Evolutionary conservation across 2,329 filamentous ascomycete species (phyloP), one percentile per base, ranked within the genome.

Genomic region (Diaporthe citrichinensis): DNA sequence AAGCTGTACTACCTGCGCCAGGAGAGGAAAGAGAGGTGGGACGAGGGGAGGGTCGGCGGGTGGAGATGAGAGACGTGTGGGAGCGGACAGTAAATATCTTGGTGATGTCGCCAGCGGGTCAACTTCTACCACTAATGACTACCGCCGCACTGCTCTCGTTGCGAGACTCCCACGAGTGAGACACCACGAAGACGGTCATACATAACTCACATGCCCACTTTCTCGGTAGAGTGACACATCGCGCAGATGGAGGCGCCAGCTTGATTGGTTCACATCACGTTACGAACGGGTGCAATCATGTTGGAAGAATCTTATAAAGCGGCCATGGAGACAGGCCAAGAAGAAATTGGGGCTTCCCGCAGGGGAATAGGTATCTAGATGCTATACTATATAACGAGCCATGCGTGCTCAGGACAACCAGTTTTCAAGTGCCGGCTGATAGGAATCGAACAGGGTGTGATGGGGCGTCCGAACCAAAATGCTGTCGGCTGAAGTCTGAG

Each of bases 21-120:
- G 81, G 97, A 98, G 86, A 91, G 95, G 78, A 98, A 96, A 84
- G 94, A 95, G 80, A 90, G 97, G 80, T 98, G 97, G 97, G 97
- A 98, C 83, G 96, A 98, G 85, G 95, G 96, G 34, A 89, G 96
- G 79, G 96, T 98, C 46, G 96, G 96, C 15, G 97, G 97, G 0
- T 98, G 97, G 97, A 91, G 96, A 81, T 96, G 87, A 91, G 49
- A 12, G 46, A 20, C 14, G 23, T 7, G n/a, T 36, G 31, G 46
- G 23, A 17, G 31, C 17, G 12, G 28, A 23, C 31, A 28, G 46
- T 17, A 25, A 77, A 73, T 39, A 23, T 53, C 31, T 36, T 31
- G 15, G 34, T 36, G 10, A 10, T 14, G 23, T 53, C 49, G 49
- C 23, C 51, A 12, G 51, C n/a, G n/a, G 53, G 25, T 20, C 39